Evolutionary conservation across 169 alveolate species (phyloP).

Genomic region (Plasmodium vinckei): DNA sequence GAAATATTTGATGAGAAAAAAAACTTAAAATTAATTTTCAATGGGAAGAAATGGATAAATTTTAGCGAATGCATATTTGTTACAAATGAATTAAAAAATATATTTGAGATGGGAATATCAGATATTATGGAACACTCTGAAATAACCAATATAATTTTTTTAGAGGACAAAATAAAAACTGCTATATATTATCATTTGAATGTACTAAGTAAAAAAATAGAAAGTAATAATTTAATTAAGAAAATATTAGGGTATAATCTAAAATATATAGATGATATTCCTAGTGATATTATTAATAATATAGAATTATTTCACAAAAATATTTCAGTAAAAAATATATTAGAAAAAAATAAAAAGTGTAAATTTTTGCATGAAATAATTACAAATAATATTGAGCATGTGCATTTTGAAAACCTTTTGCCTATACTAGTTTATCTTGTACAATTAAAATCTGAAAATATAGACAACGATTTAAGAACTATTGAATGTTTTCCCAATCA

Average conservation of each 20-base stretch:
- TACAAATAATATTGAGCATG: slow-evolving; percentile 18
- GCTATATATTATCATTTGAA: slow-evolving; percentile 30
- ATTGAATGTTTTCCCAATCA: slow-evolving; percentile 60
- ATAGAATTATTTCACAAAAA: neutral
- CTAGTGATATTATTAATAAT: slow-evolving; percentile 18
- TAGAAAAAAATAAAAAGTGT: slow-evolving; percentile 4
- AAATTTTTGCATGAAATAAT: slow-evolving; percentile 41
- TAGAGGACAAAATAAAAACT: slow-evolving; percentile 14
- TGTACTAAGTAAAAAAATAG: slow-evolving; percentile 9
- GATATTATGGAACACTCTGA: slow-evolving; percentile 46
- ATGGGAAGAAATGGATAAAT: slow-evolving; percentile 21
- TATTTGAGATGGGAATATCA: slow-evolving; percentile 9
- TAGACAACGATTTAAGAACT: slow-evolving; percentile 2
- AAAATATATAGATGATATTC: slow-evolving; percentile 35
- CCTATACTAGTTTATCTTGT: slow-evolving; percentile 26
- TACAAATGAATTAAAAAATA: slow-evolving; percentile 10
- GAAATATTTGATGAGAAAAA: slow-evolving; percentile 54
- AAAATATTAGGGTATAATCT: slow-evolving; percentile 14
- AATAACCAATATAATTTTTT: slow-evolving; percentile 27
- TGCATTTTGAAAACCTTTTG: slow-evolving; percentile 26
- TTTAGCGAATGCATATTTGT: slow-evolving; percentile 55
- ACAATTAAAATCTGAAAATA: slow-evolving; percentile 2
- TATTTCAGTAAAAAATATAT: neutral
- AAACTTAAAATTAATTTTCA: slow-evolving; percentile 46
- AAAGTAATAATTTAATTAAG: slow-evolving; percentile 1